Evolutionary conservation across 768 basidiomycete species (phyloP), one percentile per base, ranked within the genome.

Genomic region (Tephrocybe sp.): DNA sequence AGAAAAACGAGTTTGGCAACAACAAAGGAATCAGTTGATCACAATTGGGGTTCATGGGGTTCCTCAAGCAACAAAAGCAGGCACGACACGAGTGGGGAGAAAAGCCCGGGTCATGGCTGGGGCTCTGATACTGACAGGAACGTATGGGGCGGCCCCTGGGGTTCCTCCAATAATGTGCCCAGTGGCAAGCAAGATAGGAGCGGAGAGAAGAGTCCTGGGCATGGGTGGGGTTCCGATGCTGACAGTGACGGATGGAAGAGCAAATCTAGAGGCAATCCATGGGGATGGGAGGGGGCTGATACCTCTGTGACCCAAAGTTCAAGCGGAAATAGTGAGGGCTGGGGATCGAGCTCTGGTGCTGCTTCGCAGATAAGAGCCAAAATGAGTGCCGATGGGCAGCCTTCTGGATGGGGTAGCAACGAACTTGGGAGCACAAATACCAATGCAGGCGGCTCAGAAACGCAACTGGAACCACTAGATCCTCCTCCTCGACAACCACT

Each of bases 1-100:
- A 36, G 19, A 13, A 23, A 30, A 53, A 39, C 32, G 33, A 39
- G 48, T 23, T 54, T 38, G 52, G 40, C 41, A 8, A 20, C 42
- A 4, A 34, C 47, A 36, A 51, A 36, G 50, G 31, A 7, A 41
- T 33, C 44, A 34, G 20, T 36, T 26, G 22, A 20, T 42, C 45
- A 42, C 30, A 31, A 17, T 19, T 26, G 26, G 26, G 34, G 9
- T n/a, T 31, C 39, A 7, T 48, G 51, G 51, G 40, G 45, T 31
- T 22, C 51, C 23, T 42, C 39, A 10, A 42, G 14, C 23, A 42
- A 14, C 23, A 40, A 36, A 12, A 7, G 8, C 20, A n/a, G 17
- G 14, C 11, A 34, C 20, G 12, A 48, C 44, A 17, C 41, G 17
- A 16, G 17, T 26, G 16, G 53, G 22, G 16, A 47, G 43, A 33